These are phyloP conservation scores for Sechiopsis laciniata DNA, from an alignment of 306 rosid species.

Conservation along the genomic window DNA sequence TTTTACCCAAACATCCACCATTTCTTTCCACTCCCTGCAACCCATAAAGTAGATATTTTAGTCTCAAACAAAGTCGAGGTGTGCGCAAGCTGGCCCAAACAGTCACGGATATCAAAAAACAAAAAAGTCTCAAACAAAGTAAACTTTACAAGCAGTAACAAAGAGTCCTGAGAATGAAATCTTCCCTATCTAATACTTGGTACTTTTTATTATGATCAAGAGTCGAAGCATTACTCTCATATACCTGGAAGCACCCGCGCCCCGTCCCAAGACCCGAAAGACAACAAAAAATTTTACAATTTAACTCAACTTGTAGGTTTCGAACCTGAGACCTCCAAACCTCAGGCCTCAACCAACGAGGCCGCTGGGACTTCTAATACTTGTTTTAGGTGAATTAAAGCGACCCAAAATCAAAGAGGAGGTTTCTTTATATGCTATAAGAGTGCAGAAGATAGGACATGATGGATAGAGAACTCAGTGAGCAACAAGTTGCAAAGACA, in stretches of 20 bases:
- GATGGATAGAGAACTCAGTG: neutral
- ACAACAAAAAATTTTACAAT: no score
- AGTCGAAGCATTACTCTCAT: no score
- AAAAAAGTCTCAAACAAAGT: no score
- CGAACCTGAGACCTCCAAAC: no score
- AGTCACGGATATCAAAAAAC: no score
- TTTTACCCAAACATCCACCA: slow-evolving; percentile 76
- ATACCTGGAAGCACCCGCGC: no score
- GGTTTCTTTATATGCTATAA: neutral
- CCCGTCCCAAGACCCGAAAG: no score
- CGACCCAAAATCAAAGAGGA: neutral
- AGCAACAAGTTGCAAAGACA: neutral
- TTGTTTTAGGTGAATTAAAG: neutral
- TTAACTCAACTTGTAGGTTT: no score
- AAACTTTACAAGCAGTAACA: neutral
- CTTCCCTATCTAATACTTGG: no score
- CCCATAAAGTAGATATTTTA: slow-evolving; percentile 17
- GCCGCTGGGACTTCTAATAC: neutral
- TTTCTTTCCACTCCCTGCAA: slow-evolving; percentile 65
- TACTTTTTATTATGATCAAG: no score
- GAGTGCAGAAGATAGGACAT: slow-evolving; percentile 6
- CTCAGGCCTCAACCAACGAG: no score
- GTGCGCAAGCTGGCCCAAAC: no score
- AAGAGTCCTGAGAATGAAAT: neutral
- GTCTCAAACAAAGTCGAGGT: slow-evolving; percentile 7